Evolutionary conservation across 805 yeast species (phyloP).

Genomic region (Schwanniomyces sp.): DNA sequence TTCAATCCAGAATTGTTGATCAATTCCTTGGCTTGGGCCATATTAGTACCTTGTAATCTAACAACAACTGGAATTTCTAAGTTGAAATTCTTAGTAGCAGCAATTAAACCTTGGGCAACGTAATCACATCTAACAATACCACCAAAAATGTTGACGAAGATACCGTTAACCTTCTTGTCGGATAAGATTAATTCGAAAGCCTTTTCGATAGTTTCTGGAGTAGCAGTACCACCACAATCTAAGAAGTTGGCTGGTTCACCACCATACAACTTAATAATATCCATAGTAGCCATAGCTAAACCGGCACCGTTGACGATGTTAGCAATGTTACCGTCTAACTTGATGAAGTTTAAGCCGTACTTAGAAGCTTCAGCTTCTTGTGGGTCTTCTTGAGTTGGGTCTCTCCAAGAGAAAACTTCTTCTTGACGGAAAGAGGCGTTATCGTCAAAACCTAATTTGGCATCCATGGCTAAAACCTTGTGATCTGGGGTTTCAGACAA

Average conservation of each 20-base stretch:
- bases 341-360: conserved; percentile 91
- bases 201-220: conserved; percentile 95
- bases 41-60: conserved; percentile 98
- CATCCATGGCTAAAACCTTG: conserved; percentile 96
- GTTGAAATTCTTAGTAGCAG: conserved; percentile 89
- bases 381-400: conserved; percentile 95
- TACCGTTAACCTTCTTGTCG: conserved; percentile 87
- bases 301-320: conserved; percentile 99
- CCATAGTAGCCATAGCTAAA: conserved; percentile 99
- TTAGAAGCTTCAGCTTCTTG: conserved; percentile 92
- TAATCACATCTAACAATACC: conserved; percentile 99
- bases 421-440: conserved; percentile 93
- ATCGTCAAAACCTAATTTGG: conserved; percentile 97
- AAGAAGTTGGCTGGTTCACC: conserved; percentile 99
- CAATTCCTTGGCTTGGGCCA: conserved; percentile 82
- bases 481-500: conserved; percentile 89
- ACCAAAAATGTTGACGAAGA: conserved; percentile 97
- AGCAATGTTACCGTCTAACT: conserved; percentile 97
- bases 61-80: conserved; percentile 94
- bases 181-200: conserved; percentile 92
- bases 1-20: conserved; percentile 87
- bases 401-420: conserved; percentile 96
- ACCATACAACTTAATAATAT: conserved; percentile 95
- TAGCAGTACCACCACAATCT: conserved; percentile 99
- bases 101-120: conserved; percentile 96